Base-by-base conservation (phyloP, 495 filamentous ascomycete species). In the Penicillium macrosclerotiorum region DNA sequence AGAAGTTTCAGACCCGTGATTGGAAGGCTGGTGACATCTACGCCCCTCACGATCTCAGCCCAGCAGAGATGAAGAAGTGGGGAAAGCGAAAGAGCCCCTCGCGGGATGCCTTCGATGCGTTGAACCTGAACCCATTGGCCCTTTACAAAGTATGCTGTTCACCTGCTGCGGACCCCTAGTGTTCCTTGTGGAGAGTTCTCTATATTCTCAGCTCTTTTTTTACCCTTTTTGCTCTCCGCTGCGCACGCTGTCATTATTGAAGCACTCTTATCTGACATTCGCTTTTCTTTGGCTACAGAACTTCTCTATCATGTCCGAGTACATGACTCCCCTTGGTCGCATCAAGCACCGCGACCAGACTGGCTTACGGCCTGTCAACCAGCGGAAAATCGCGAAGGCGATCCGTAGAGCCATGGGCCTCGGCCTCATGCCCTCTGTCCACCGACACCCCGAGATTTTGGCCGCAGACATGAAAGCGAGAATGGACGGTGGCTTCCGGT, bases 241-340 rank as follows among this genome's bases (percentile, higher is more conserved):
- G n/a, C n/a, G n/a, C n/a, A n/a, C n/a, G n/a, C n/a, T n/a, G n/a
- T n/a, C n/a, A n/a, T n/a, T n/a, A n/a, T n/a, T n/a, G n/a, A n/a
- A n/a, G n/a, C n/a, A n/a, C n/a, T n/a, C n/a, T n/a, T n/a, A n/a
- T n/a, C 49, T 57, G 25, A 59, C 43, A 37, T 14, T 43, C 37
- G 14, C 34, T 9, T 9, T 33, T 46, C 6, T n/a, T n/a, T n/a
- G 12, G 13, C 31, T 55, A 8, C 33, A 96, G 91, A 97, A 98
- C 70, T 94, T 93, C 72, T 78, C 87, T 30, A 78, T 98, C 52
- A 88, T 98, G 75, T 85, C 84, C 33, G 92, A 97, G 66, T 96
- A 84, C 65, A 82, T 90, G 54, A 92, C 87, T 0, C 55, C 79
- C 8, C 83, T 89, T 74, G 93, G 93, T 16, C 80, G 90, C 22